Base-by-base conservation (phyloP, 495 filamentous ascomycete species). In the Aspergillus funiculosus region DNA sequence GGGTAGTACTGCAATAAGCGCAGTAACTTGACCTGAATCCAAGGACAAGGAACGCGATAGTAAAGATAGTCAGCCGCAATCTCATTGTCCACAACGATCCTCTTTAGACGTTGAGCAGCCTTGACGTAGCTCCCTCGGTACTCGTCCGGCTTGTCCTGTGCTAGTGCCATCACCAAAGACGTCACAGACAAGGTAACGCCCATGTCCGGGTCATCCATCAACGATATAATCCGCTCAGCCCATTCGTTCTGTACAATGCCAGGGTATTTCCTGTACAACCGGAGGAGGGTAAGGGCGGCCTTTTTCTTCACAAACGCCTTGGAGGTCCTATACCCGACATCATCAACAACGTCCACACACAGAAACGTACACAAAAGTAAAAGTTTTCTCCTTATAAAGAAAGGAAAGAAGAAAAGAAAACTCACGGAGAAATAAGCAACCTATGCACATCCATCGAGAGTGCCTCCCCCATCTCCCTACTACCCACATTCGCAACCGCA, bases 301-400 rank as follows among this genome's bases (percentile, higher is more conserved):
- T 99, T 99, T 74, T 99, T 99, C 73, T 97, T 99, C 21, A 99
- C 94, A 43, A 99, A 99, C 1, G 92, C 77, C 66, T 96, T 97
- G 0, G 91, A 96, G 11, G 94, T 91, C 25, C 89, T 95, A 45
- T 4, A 20, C 7, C 61, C 32, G 68, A 51, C 24, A 38, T 45
- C 11, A 51, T 37, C 27, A 20, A 15, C 34, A 29, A 20, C 6
- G 26, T 42, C 30, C 17, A n/a, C 26, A 39, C 43, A 42, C 34
- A 5, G 17, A 38, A 10, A 22, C n/a, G n/a, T 20, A 22, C 3
- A 38, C 2, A 22, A 21, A 21, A 34, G 14, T 15, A 37, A 30
- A 48, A 25, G n/a, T n/a, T n/a, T n/a, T n/a, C n/a, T n/a, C n/a
- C n/a, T n/a, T 6, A 42, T 19, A 26, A 37, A 19, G 2, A 18